Evolutionary conservation across 2,329 filamentous ascomycete species (phyloP).

Genomic region (Chaetomium sp.): DNA sequence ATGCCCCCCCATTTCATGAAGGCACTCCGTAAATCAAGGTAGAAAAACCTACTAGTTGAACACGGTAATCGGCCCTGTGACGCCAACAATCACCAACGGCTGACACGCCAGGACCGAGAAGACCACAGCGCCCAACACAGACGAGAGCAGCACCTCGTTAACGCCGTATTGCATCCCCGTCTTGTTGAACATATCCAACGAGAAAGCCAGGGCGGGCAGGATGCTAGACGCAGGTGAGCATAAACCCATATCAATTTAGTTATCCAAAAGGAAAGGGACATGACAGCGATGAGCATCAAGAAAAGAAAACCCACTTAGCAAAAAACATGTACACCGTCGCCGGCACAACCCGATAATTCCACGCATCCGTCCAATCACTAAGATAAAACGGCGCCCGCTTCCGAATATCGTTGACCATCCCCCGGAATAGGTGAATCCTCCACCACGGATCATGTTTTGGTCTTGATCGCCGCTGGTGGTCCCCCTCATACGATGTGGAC

Average conservation of each 20-base stretch:
- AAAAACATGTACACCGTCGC: conserved; percentile 93
- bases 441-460: conserved; percentile 49
- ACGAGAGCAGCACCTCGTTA: conserved; percentile 83
- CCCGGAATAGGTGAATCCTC: conserved; percentile 66
- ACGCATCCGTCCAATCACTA: conserved; percentile 81
- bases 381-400: conserved; percentile 69
- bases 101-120: conserved; percentile 76
- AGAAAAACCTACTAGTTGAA: conserved; percentile 67
- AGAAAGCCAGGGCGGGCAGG: conserved; percentile 79
- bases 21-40: too few relatives aligned
- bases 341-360: conserved; percentile 83
- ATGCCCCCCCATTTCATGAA: not conserved
- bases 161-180: conserved; percentile 80
- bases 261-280: not conserved
- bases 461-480: not conserved
- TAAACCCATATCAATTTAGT: not conserved
- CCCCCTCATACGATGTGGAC: too few relatives aligned
- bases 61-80: conserved; percentile 85
- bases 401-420: conserved; percentile 72
- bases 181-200: conserved; percentile 87
- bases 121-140: conserved; percentile 73
- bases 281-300: not conserved
- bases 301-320: conserved; percentile 59
- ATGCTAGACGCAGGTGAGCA: conserved; percentile 51
- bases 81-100: conserved; percentile 83